Evolutionary conservation across 352 stramenopile species (phyloP).

Genomic region (Phytophthora pluvialis): DNA sequence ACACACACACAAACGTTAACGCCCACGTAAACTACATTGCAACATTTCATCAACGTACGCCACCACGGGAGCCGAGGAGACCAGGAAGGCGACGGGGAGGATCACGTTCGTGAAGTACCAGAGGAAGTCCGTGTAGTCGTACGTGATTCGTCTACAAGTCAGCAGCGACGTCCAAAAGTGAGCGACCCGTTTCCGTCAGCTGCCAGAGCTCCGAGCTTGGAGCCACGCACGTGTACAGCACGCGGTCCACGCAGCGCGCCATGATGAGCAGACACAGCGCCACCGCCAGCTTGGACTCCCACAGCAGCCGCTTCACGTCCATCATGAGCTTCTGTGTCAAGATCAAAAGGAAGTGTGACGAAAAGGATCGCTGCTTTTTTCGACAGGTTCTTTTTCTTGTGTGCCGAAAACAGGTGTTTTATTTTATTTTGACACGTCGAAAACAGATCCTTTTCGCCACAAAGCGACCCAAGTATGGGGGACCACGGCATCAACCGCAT

Average conservation of each 20-base stretch:
- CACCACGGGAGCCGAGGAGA: conserved; percentile 79
- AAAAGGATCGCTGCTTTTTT: conserved; percentile 3
- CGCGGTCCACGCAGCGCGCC: conserved; percentile 81
- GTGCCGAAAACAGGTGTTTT: too few relatives aligned
- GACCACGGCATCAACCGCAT: conserved; percentile 83
- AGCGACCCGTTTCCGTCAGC: neutral
- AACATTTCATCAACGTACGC: conserved; percentile 41
- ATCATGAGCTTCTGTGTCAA: conserved; percentile 29
- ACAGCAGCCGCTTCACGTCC: conserved; percentile 77
- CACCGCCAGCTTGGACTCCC: conserved; percentile 87
- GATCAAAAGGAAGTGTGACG: conserved; percentile 20
- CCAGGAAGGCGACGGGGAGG: conserved; percentile 74
- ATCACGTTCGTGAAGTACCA: conserved; percentile 91
- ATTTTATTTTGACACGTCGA: neutral
- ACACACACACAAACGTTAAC: conserved; percentile 5
- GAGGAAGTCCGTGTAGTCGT: conserved; percentile 87
- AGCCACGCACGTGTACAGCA: conserved; percentile 83
- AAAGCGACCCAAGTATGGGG: conserved; percentile 24
- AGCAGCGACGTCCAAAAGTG: neutral
- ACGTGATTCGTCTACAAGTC: conserved; percentile 79
- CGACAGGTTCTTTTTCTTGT: too few relatives aligned
- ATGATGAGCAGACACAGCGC: conserved; percentile 80
- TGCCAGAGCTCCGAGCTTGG: neutral
- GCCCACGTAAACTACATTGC: neutral
- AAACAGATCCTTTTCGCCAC: neutral